Conservation (phyloP, 805 yeast species). For the Clavispora vitiphila region DNA sequence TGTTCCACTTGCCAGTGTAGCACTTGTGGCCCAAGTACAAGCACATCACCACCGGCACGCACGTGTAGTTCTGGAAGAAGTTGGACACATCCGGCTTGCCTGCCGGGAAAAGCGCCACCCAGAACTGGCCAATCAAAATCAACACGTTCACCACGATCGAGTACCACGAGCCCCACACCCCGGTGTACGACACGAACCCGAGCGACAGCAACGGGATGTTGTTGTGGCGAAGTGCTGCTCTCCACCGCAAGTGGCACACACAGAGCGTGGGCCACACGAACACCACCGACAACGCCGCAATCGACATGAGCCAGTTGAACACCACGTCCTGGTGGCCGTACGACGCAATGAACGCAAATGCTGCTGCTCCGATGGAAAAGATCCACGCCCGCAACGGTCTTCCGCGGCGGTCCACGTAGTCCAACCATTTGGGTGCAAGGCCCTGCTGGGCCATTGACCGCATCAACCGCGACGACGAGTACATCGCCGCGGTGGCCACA, state of each 20-base stretch:
- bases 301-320: slow-evolving; percentile 26
- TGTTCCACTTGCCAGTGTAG: slow-evolving; percentile 18
- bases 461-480: slow-evolving; percentile 22
- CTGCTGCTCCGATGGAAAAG: slow-evolving; percentile 17
- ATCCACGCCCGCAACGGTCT: slow-evolving; percentile 24
- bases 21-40: slow-evolving; percentile 22
- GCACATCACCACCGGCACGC: slow-evolving; percentile 18
- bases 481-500: slow-evolving; percentile 30
- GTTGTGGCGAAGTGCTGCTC: slow-evolving; percentile 22
- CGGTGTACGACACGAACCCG: slow-evolving; percentile 34
- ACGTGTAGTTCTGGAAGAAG: slow-evolving; percentile 25
- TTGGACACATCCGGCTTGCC: slow-evolving; percentile 21
- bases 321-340: slow-evolving; percentile 31
- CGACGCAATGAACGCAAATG: slow-evolving; percentile 25
- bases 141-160: slow-evolving; percentile 27
- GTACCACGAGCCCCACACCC: slow-evolving; percentile 35
- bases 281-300: slow-evolving; percentile 24
- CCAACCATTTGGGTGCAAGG: slow-evolving; percentile 24
- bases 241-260: slow-evolving; percentile 25
- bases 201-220: slow-evolving; percentile 18
- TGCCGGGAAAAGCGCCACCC: slow-evolving; percentile 40
- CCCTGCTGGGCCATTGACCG: slow-evolving; percentile 25
- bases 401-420: slow-evolving; percentile 25
- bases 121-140: slow-evolving; percentile 39
- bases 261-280: slow-evolving; percentile 23